Evolutionary conservation across 768 basidiomycete species (phyloP), one percentile per base, ranked within the genome.

Genomic region (Leucocoprinus sp.): DNA sequence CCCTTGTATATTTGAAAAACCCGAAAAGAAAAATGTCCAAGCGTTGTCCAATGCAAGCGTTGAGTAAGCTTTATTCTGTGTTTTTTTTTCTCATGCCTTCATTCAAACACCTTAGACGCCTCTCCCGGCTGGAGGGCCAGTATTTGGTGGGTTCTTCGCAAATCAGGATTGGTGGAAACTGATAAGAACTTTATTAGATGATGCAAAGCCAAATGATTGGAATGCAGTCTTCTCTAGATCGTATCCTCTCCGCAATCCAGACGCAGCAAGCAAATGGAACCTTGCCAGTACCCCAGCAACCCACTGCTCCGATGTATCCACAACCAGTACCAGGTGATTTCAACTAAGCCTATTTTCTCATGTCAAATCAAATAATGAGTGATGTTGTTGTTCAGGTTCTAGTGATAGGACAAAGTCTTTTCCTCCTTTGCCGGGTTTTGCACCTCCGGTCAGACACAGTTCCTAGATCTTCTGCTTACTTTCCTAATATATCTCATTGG

Each of bases 121-220:
- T 90, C 29, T 83, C 85, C 42, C 80, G 86, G 45, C 78, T 92
- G 51, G 89, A 91, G 62, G 84, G 84, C 53, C 87, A 91, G 61
- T 91, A 89, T 59, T 57, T 92, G 60, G 85, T 89, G 68, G 48
- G 66, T 62, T 26, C 37, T 43, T 51, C 19, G 15, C 14, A n/a
- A 38, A 37, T 14, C 42, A 14, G 31, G 19, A 35, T 27, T 28
- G 5, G 5, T 24, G 38, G 24, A 35, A 26, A 21, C 36, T 29
- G 28, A 41, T 42, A 28, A 36, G 19, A 5, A 12, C 46, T 39
- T 18, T 39, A 40, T 15, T 51, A 88, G 87, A 83, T 89, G 54
- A 86, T 92, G 78, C 87, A 92, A 61, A 88, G 86, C 64, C 89
- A 91, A 60, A 90, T 92, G 85, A 91, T 92, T 55, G 89, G 89